phyloP scores from a whole-genome alignment of 1,139 yeast species.

The Candida freyschussii region DNA sequence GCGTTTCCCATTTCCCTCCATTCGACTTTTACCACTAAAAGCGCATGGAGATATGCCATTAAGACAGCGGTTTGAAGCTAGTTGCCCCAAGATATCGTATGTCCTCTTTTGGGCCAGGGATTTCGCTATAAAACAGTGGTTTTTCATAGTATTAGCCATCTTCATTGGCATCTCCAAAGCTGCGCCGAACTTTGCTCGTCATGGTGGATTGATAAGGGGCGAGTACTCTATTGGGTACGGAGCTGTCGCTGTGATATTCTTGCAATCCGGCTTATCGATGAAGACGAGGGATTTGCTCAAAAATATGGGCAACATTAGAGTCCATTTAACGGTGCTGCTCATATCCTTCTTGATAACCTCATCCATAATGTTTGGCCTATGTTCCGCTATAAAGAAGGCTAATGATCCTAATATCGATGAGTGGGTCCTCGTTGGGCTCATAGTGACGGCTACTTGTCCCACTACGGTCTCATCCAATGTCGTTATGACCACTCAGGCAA shows the following conservation, averaged over 20 bases:
- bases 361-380: slow-evolving; percentile 70
- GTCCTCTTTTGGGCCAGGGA: slow-evolving; percentile 11
- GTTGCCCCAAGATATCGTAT: slow-evolving; percentile 1
- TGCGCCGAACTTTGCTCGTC: slow-evolving; percentile 78
- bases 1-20: too few relatives aligned
- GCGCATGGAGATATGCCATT: too few relatives aligned
- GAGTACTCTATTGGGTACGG: slow-evolving; percentile 79
- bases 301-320: slow-evolving; percentile 73
- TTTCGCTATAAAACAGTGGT: slow-evolving; percentile 51
- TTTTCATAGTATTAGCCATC: slow-evolving; percentile 64
- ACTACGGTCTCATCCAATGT: slow-evolving; percentile 90
- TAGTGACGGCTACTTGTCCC: slow-evolving; percentile 82
- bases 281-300: slow-evolving; percentile 52
- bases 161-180: slow-evolving; percentile 71
- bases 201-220: slow-evolving; percentile 71
- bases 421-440: slow-evolving; percentile 74
- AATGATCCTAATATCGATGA: slow-evolving; percentile 53
- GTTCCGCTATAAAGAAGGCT: slow-evolving; percentile 59
- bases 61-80: background rate
- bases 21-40: too few relatives aligned
- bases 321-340: slow-evolving; percentile 65
- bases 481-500: slow-evolving; percentile 82
- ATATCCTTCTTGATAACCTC: slow-evolving; percentile 73
- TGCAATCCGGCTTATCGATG: slow-evolving; percentile 78
- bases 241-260: slow-evolving; percentile 80